A percentile compares a stretch with the other conserved stretches of the same genome.
These are phyloP conservation scores for Amoeboaphelidium protococcarum DNA, from an alignment of 371 early-diverging fungal genomes.

Conservation along the genomic window DNA sequence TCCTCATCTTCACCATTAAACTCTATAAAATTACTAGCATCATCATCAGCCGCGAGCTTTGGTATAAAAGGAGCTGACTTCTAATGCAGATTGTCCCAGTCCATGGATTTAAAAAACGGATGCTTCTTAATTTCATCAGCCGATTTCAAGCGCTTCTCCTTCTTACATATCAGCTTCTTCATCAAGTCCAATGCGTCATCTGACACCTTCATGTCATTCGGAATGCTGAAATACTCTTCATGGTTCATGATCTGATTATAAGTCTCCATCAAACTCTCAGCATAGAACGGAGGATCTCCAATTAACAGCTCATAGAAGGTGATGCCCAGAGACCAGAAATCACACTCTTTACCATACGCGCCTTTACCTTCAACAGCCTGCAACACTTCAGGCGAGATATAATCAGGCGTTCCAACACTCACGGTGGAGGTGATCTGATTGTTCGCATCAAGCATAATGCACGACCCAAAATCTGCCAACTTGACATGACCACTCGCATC, in stretches of 20 bases:
- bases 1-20: background rate
- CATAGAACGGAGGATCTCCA: slow-evolving; percentile 35
- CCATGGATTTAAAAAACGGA: slow-evolving; percentile 13
- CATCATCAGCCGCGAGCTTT: slow-evolving; percentile 3
- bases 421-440: slow-evolving; percentile 18
- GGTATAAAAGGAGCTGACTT: slow-evolving; percentile 10
- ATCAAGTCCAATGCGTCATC: slow-evolving; percentile 14
- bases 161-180: slow-evolving; percentile 9
- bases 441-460: slow-evolving; percentile 16
- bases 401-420: slow-evolving; percentile 42
- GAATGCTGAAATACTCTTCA: slow-evolving; percentile 20
- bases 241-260: slow-evolving; percentile 31
- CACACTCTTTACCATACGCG: slow-evolving; percentile 22
- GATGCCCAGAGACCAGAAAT: slow-evolving; percentile 30
- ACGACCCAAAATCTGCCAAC: slow-evolving; percentile 42
- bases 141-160: background rate
- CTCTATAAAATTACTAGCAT: slow-evolving; percentile 10
- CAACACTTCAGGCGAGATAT: slow-evolving; percentile 37
- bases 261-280: slow-evolving; percentile 27
- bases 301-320: slow-evolving; percentile 32
- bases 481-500: slow-evolving; percentile 29
- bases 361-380: slow-evolving; percentile 18
- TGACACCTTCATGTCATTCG: slow-evolving; percentile 13
- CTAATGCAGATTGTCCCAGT: slow-evolving; percentile 10
- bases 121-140: slow-evolving; percentile 11